Base-by-base conservation (phyloP, 2,329 filamentous ascomycete genomes). In the Passalora sequoiae region DNA sequence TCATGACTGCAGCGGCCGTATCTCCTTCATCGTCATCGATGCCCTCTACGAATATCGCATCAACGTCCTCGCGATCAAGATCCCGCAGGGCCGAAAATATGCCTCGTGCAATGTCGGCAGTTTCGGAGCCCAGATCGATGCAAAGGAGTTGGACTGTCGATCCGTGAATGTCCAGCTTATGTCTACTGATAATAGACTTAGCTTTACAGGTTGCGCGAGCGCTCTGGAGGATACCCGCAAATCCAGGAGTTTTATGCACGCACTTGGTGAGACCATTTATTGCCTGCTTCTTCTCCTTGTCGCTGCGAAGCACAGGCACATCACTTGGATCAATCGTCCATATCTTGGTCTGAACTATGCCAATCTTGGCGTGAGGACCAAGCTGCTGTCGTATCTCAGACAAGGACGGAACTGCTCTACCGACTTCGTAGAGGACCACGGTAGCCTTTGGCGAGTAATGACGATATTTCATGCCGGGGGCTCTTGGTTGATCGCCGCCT, bases 391-490 rank as follows among this genome's bases (percentile, higher is more conserved):
- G 46, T 2, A 69, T 36, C 12, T 67, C 60, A 3, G 60, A 55
- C 2, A 48, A 31, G 3, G 59, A 31, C 4, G 49, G 55, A 51
- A 16, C 67, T 50, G 20, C 62, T 53, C 1, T 55, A 2, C 69
- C 71, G 21, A 77, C 67, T 62, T 95, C 87, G 61, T 89, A 94
- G 6, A 62, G 41, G 12, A 62, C 44, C 13, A 98, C 89, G 33
- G 76, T 80, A 1, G 92, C 94, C 64, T 83, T 86, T 1, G 92
- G 92, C 31, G 89, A 94, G 61, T 98, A 98, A 64, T 98, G 92
- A 62, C 92, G 87, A 64, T 98, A 98, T 68, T 98, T 98, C 92
- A 98, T 98, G 1, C 92, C 92, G 0, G 92, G 92, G 1, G 92
- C 92, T 44, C 87, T 76, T 0, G 92, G 92, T 7, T 66, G 70